Percentiles rank a stretch among this genome's conserved stretches.
phyloP scores from a whole-genome alignment of 176 grass and related monocot genomes.

The Avena insularis region DNA sequence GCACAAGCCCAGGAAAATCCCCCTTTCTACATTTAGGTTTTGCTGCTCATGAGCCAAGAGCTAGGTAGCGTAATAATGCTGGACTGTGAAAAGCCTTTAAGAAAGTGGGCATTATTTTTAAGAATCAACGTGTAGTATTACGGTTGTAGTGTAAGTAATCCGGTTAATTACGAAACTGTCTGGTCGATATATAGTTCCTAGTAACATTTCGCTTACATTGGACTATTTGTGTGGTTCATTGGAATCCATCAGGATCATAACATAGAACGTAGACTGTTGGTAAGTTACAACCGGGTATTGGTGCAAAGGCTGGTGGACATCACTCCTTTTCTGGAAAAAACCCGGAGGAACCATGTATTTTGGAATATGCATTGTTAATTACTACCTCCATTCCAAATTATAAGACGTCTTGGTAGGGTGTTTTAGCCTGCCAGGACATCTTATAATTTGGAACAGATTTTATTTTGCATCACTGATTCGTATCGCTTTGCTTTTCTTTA shows the following conservation, averaged over 20 bases:
- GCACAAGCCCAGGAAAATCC: background rate
- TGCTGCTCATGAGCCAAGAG: background rate
- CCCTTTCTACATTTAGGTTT: conserved; percentile 16
- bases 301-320: background rate
- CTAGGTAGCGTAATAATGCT: background rate
- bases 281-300: background rate
- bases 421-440: background rate
- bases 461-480: background rate
- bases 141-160: background rate
- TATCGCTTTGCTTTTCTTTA: background rate
- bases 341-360: too few species aligned
- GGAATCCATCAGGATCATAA: too few species aligned
- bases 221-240: background rate
- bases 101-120: too few species aligned
- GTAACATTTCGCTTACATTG: background rate
- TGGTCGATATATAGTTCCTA: background rate
- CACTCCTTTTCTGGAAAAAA: too few species aligned
- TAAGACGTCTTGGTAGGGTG: too few species aligned
- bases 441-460: background rate
- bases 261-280: background rate
- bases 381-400: too few species aligned
- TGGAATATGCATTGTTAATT: too few species aligned
- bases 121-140: too few species aligned
- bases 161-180: background rate
- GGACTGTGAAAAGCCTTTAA: background rate